Conservation (phyloP, 1,139 yeast genomes). For the Yamadazyma blattariae region DNA sequence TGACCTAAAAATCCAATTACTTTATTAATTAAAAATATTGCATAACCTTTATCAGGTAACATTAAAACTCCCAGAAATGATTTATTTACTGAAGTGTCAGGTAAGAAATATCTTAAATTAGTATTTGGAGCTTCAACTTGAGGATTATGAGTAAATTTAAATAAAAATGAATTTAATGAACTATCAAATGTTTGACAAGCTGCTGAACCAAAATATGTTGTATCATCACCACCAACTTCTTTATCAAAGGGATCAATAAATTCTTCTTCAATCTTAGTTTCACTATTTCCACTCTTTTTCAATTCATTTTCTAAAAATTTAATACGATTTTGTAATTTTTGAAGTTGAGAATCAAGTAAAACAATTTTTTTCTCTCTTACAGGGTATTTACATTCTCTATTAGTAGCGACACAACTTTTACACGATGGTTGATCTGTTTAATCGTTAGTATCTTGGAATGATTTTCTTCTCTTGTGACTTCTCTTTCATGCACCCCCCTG, state of each 20-base stretch:
- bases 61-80: slow-evolving; percentile 12
- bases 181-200: slow-evolving; percentile 15
- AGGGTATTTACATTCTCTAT: slow-evolving; percentile 14
- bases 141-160: slow-evolving; percentile 9
- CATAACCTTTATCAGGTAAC: slow-evolving; percentile 14
- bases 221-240: slow-evolving; percentile 5
- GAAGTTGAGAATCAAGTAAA: slow-evolving; percentile 13
- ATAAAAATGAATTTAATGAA: slow-evolving; percentile 11
- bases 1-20: slow-evolving; percentile 11
- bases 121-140: not conserved
- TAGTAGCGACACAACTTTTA: slow-evolving; percentile 8
- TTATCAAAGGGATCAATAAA: slow-evolving; percentile 13
- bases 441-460: slow-evolving; percentile 1
- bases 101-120: slow-evolving; percentile 7
- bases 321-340: slow-evolving; percentile 5
- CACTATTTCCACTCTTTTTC: slow-evolving; percentile 2
- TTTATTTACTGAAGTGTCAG: slow-evolving; percentile 8
- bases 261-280: slow-evolving; percentile 7
- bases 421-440: slow-evolving; percentile 14
- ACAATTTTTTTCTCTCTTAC: slow-evolving; percentile 12
- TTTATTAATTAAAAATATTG: slow-evolving; percentile 10
- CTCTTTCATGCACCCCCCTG: too few species aligned
- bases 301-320: slow-evolving; percentile 10
- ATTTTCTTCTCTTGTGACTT: too few species aligned
- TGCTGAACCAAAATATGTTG: slow-evolving; percentile 11